A percentile compares a stretch with the other conserved stretches of the same genome.
Conservation (phyloP, 2,329 filamentous ascomycete species). For the Neofusicoccum umdonicola region DNA sequence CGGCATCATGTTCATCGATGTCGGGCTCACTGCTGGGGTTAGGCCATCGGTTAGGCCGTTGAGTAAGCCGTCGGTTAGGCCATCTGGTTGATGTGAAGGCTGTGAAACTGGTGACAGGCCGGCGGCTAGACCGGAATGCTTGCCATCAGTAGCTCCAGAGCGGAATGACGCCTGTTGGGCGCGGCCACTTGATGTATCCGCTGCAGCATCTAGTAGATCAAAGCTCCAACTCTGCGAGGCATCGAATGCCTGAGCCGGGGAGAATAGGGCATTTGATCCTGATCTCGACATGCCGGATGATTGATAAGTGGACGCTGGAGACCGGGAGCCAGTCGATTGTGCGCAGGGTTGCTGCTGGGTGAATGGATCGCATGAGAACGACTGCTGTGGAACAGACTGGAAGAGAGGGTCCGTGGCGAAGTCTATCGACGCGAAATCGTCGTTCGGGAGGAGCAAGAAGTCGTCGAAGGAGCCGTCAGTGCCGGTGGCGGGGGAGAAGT, state of each 20-base stretch:
- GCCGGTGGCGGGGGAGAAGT: conserved; percentile 3
- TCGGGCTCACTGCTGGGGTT: not conserved
- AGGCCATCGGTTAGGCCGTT: not conserved
- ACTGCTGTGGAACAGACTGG: not conserved
- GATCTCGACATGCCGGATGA: conserved; percentile 11
- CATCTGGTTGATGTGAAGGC: not conserved
- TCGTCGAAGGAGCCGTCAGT: conserved; percentile 9
- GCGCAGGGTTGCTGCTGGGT: not conserved
- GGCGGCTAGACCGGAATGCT: not conserved
- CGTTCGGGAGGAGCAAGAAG: conserved; percentile 11
- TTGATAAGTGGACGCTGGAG: conserved; percentile 1
- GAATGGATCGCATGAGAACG: not conserved
- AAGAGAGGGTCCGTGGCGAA: conserved; percentile 14
- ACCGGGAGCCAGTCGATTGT: not conserved
- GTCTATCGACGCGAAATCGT: conserved; percentile 12
- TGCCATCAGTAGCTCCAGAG: not conserved
- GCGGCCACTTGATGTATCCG: not conserved
- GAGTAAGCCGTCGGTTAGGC: not conserved
- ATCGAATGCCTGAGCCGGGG: not conserved
- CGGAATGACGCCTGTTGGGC: not conserved
- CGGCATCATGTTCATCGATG: not conserved
- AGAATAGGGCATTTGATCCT: not conserved
- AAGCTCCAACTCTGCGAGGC: not conserved
- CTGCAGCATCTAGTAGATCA: conserved; percentile 1
- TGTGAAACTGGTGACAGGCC: not conserved